Evolutionary conservation across 257 asterid species (phyloP).

Genomic region (Solanum lycopersicoides): DNA sequence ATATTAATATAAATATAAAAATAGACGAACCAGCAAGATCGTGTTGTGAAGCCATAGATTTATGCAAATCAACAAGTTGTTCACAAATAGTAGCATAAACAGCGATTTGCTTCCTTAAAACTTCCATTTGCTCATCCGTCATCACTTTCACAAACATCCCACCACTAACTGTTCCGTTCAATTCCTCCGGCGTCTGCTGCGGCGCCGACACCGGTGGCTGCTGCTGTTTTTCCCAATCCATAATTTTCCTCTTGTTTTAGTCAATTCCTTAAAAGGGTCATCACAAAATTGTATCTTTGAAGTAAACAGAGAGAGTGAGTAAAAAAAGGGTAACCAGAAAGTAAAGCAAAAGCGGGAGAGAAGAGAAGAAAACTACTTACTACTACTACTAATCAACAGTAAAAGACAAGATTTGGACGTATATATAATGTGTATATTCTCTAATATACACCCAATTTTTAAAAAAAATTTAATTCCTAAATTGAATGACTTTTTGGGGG

Average conservation of each 20-base stretch:
- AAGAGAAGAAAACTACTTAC: not conserved
- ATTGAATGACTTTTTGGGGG: not conserved
- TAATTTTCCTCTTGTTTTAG: not conserved
- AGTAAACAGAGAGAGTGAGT: not conserved
- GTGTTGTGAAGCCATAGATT: slow-evolving; percentile 83
- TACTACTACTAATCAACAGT: not conserved
- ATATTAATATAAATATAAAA: not conserved
- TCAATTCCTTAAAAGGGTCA: not conserved
- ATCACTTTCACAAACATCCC: slow-evolving; percentile 81
- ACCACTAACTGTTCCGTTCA: slow-evolving; percentile 18
- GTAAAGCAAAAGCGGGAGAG: slow-evolving; percentile 30
- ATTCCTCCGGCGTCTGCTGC: slow-evolving; percentile 37
- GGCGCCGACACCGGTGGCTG: slow-evolving; percentile 17
- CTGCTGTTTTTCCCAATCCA: slow-evolving; percentile 42
- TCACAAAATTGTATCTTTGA: not conserved
- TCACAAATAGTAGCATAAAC: slow-evolving; percentile 89
- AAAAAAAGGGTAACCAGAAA: slow-evolving; percentile 30
- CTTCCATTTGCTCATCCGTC: slow-evolving; percentile 99
- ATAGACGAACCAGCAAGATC: slow-evolving; percentile 58
- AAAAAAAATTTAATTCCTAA: too few relatives aligned
- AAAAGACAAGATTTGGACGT: slow-evolving; percentile 24
- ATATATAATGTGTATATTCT: not conserved
- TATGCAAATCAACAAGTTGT: slow-evolving; percentile 87
- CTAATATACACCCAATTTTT: too few relatives aligned
- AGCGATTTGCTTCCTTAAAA: slow-evolving; percentile 90